These are phyloP conservation scores for Suillus fuscotomentosus DNA, from an alignment of 768 basidiomycete genomes.

Conservation along the genomic window DNA sequence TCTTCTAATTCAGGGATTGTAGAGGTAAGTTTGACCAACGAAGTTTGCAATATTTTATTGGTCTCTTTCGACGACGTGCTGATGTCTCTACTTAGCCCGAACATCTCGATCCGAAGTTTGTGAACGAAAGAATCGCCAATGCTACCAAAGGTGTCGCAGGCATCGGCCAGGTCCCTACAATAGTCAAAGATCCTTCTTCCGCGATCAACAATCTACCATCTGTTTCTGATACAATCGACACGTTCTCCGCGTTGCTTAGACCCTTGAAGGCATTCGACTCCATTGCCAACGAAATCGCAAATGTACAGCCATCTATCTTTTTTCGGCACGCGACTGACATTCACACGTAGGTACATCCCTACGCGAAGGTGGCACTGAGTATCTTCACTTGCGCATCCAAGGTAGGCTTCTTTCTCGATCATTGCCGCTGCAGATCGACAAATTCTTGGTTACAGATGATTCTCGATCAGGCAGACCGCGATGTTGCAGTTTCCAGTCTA, in stretches of 20 bases:
- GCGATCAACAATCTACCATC: not conserved
- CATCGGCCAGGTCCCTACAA: not conserved
- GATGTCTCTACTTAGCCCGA: not conserved
- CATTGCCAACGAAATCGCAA: not conserved
- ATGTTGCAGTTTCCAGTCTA: not conserved
- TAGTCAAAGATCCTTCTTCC: not conserved
- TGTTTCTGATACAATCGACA: not conserved
- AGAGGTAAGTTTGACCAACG: no score
- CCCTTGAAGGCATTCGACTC: not conserved
- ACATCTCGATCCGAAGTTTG: not conserved
- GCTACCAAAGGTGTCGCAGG: not conserved
- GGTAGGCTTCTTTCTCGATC: not conserved
- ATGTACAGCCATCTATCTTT: not conserved
- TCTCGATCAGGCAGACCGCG: not conserved
- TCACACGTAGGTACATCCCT: not conserved
- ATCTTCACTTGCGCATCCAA: not conserved
- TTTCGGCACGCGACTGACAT: not conserved
- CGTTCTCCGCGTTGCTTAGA: not conserved
- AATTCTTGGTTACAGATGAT: not conserved
- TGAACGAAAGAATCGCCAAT: not conserved
- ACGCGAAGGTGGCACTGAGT: not conserved
- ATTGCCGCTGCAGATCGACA: accelerated
- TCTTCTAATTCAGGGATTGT: no score
- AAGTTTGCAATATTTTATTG: not conserved
- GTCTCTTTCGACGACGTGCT: not conserved